Percentiles rank a stretch among this genome's conserved stretches.
Evolutionary conservation across 2,329 filamentous ascomycete species (phyloP).

Genomic region (Fusarium liriodendri): DNA sequence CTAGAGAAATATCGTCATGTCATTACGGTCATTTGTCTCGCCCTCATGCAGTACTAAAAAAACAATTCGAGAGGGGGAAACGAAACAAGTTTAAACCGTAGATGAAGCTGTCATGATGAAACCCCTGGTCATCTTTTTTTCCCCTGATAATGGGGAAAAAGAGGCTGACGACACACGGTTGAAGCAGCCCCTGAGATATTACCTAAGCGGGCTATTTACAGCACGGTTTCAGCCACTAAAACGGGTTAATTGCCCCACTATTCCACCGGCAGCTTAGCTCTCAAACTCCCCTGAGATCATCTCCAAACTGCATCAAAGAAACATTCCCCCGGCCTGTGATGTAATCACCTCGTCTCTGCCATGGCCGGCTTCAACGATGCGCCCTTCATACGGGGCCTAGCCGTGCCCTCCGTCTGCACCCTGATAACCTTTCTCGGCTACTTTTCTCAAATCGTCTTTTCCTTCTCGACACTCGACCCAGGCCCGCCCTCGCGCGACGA

Average conservation of each 20-base stretch:
- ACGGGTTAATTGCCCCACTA: neutral
- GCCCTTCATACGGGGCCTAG: slow-evolving; percentile 64
- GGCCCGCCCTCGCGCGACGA: slow-evolving; percentile 69
- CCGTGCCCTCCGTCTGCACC: slow-evolving; percentile 74
- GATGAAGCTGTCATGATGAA: slow-evolving; percentile 27
- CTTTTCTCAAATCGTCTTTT: slow-evolving; percentile 78
- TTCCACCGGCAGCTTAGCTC: neutral
- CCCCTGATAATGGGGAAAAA: slow-evolving; percentile 21
- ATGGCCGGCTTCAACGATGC: slow-evolving; percentile 58
- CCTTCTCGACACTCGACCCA: slow-evolving; percentile 65
- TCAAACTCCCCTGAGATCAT: neutral
- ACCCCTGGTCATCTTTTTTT: slow-evolving; percentile 23
- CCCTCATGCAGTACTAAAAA: neutral
- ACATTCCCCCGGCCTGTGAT: slow-evolving; percentile 10
- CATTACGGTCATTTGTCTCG: slow-evolving; percentile 2
- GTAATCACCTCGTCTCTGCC: slow-evolving; percentile 6
- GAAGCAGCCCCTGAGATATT: slow-evolving; percentile 26
- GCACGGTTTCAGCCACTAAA: slow-evolving; percentile 6
- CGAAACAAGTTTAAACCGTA: neutral
- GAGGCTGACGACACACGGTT: slow-evolving; percentile 22
- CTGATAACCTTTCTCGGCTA: slow-evolving; percentile 78
- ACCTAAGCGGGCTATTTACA: slow-evolving; percentile 31
- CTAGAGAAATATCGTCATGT: slow-evolving; percentile 25
- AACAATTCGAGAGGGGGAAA: neutral
- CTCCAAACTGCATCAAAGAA: neutral